Percentiles rank a stretch among this genome's conserved stretches.
These are phyloP conservation scores for Apiotrichum brassicae DNA, from an alignment of 1,284 basidiomycete species.

Conservation along the genomic window DNA sequence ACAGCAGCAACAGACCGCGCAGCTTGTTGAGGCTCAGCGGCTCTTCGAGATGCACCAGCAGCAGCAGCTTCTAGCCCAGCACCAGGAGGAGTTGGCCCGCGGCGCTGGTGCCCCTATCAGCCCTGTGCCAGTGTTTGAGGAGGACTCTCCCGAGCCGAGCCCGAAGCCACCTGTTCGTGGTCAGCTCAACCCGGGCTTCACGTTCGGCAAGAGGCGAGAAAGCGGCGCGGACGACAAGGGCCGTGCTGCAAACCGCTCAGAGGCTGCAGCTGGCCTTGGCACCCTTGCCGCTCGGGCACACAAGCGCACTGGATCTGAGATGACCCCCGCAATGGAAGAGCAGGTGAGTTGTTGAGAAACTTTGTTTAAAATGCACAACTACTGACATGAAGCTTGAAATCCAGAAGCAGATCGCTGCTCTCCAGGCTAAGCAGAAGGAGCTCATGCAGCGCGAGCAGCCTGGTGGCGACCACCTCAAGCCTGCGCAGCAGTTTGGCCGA, in stretches of 20 bases:
- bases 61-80: conserved; percentile 20
- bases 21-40: conserved; percentile 38
- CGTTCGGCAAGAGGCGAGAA: conserved; percentile 60
- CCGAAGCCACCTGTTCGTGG: conserved; percentile 56
- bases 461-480: conserved; percentile 56
- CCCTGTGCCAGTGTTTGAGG: conserved; percentile 41
- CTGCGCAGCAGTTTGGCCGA: conserved; percentile 49
- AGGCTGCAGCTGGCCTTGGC: conserved; percentile 38
- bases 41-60: conserved; percentile 36
- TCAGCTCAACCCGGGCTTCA: conserved; percentile 79
- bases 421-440: conserved; percentile 82
- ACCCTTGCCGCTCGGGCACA: conserved; percentile 47
- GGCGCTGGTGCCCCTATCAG: conserved; percentile 22
- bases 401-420: conserved; percentile 80
- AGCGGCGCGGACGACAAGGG: conserved; percentile 10
- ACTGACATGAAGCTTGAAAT: conserved; percentile 62
- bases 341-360: conserved; percentile 54
- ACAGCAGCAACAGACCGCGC: conserved; percentile 51
- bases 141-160: conserved; percentile 35
- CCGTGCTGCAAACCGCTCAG: conserved; percentile 28
- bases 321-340: conserved; percentile 65
- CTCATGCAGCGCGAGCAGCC: conserved; percentile 68
- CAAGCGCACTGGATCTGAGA: conserved; percentile 58
- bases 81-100: conserved; percentile 20
- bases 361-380: conserved; percentile 5